Conservation (phyloP, 345 rosid genomes). For the Clarkia xantiana region DNA sequence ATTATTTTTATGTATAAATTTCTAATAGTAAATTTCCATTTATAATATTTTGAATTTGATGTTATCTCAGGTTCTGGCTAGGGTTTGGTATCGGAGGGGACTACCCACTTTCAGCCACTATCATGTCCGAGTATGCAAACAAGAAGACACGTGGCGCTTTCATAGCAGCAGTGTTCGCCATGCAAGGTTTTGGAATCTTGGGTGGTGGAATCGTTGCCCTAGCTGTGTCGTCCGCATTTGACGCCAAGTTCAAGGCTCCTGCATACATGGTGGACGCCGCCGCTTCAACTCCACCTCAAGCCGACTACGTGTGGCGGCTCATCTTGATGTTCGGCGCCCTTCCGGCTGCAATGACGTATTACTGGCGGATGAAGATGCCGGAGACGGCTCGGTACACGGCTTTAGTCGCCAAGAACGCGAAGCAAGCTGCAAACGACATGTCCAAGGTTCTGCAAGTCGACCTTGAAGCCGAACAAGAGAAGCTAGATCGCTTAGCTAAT, state of each 20-base stretch:
- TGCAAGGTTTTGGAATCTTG: conserved; percentile 77
- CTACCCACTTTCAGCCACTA: conserved; percentile 76
- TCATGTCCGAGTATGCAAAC: conserved; percentile 76
- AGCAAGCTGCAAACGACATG: conserved; percentile 58
- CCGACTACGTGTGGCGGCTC: conserved; percentile 62
- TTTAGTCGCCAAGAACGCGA: conserved; percentile 44
- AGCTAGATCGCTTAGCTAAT: conserved; percentile 7
- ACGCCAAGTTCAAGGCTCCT: conserved; percentile 24
- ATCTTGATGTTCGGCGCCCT: conserved; percentile 57
- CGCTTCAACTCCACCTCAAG: conserved; percentile 39
- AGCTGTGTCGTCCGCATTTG: conserved; percentile 22
- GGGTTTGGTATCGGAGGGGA: conserved; percentile 85
- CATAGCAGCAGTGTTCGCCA: conserved; percentile 59
- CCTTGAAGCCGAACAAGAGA: conserved; percentile 33
- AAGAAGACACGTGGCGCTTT: conserved; percentile 66
- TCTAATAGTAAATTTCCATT: too few relatives aligned
- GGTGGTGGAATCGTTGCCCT: conserved; percentile 43
- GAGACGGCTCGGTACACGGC: conserved; percentile 82
- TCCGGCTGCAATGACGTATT: conserved; percentile 52
- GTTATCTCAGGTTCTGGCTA: conserved; percentile 85
- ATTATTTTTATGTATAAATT: too few relatives aligned
- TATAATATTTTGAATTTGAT: too few relatives aligned
- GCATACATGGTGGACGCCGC: conserved; percentile 18
- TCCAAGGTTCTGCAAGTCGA: conserved; percentile 58
- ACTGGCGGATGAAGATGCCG: conserved; percentile 67